Evolutionary conservation across 202 grass and related monocot species (phyloP), one percentile per base, ranked within the genome.

Genomic region (Carex arenaria): DNA sequence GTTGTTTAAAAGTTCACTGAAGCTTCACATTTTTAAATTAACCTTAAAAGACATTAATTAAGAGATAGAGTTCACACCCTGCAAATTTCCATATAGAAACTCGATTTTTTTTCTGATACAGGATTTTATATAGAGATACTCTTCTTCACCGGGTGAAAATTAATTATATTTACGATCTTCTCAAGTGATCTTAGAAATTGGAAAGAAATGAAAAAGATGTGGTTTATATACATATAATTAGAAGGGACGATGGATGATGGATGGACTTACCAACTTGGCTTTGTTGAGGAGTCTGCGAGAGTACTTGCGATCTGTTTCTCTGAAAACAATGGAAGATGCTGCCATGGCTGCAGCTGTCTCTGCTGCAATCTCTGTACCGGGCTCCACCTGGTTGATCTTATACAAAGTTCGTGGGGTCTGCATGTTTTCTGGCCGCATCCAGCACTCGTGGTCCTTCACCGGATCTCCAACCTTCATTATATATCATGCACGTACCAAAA

Each of bases 351-450:
- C 96, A 64, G 96, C 86, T 0, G 96, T 95, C 91, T 99, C 96
- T 10, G 91, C 96, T 15, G 93, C 91, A 56, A 99, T 99, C 91
- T 99, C 93, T 17, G 96, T 90, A 19, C 96, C 96, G 1, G 96
- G 96, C 3, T 75, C 90, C 13, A 78, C 74, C 61, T 86, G 65
- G 67, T 88, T 86, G 76, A 99, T 99, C 88, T 99, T 86, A 82
- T 95, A 95, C 23, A 99, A 88, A 45, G 89, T 99, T 60, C 96
- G 88, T 42, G 91, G 93, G 0, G 96, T 87, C 40, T 71, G 79
- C 96, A 99, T 99, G 88, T 95, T 95, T 86, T 99, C 96, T 26
- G 96, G 96, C 10, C 96, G 86, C 57, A 93, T 63, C 96, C 96
- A 99, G 74, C 96, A 99, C 78, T 94, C 82, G 72, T 99, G 96